Percentiles rank a stretch among this genome's conserved stretches.
These are phyloP conservation scores for Plasmodium knowlesi DNA, from an alignment of 169 alveolate genomes.

Conservation along the genomic window DNA sequence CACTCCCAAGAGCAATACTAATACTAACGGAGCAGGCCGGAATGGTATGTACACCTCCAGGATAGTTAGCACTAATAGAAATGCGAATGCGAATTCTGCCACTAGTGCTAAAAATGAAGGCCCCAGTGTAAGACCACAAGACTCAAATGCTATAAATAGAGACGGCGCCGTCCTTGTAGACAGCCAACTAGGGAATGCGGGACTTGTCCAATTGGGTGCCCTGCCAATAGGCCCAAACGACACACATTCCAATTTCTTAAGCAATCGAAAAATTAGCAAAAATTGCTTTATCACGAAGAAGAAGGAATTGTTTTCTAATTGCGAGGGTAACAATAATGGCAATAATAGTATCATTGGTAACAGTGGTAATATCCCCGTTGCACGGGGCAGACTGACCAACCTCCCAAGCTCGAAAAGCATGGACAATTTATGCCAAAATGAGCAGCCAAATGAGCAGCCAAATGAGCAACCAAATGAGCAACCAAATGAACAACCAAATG, in stretches of 20 bases:
- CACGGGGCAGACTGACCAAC: neutral
- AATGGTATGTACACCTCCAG: constrained; percentile 1
- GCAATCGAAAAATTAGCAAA: neutral
- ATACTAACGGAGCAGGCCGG: neutral
- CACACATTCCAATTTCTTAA: neutral
- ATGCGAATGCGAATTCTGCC: neutral
- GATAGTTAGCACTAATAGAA: constrained; percentile 10
- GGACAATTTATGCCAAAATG: neutral
- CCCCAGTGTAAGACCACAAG: neutral
- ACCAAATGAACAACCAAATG: neutral
- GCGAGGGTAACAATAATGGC: neutral
- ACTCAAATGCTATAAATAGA: neutral
- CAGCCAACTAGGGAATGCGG: neutral
- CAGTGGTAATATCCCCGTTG: neutral
- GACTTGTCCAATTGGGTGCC: neutral
- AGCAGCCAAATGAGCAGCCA: neutral
- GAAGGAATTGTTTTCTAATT: neutral
- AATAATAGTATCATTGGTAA: neutral
- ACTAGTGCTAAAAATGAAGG: neutral
- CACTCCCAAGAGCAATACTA: neutral
- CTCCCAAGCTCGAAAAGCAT: neutral
- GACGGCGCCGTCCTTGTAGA: neutral
- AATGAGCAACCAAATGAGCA: neutral
- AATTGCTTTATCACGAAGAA: constrained; percentile 29
- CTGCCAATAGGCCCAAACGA: neutral